Evolutionary conservation across 1,139 yeast genomes (phyloP), one percentile per base, ranked within the genome.

Genomic region (Candida sp.): DNA sequence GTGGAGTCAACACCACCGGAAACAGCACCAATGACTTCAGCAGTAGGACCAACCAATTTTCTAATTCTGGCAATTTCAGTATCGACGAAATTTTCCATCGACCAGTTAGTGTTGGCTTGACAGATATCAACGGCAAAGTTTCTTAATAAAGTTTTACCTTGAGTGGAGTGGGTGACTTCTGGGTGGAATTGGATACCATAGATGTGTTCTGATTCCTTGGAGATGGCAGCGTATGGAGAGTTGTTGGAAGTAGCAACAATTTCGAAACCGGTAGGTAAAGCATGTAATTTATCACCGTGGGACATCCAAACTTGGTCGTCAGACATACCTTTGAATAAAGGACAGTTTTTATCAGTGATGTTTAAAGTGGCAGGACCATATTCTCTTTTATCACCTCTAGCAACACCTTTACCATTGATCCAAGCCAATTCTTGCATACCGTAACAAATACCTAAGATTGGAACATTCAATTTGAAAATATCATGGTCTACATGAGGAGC

Each of bases 1-100:
- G 99, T 93, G 45, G 99, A 93, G 70, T 93, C 99, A 52, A 95
- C 99, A 75, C 99, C 99, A 61, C 99, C 99, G 48, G 97, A 88
- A 56, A 93, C 99, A 45, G 99, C 99, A 72, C 99, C 99, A 63
- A 93, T 93, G 52, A 95, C 99, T 72, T 93, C 98, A 46, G 97
- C 99, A 48, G 91, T 85, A 54, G 97, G 97, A 46, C 99, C 99
- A 54, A 93, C 97, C 57, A 91, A 77, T 49, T 81, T 77, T 69
- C 88, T 81, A 56, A 93, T 95, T 70, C 99, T 83, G 54, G 88
- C 83, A 58, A 93, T 90, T 75, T 95, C 99, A 50, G 97, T 89
- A 59, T 89, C 97, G 60, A 95, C 87, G 68, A 93, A 93, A 76
- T 93, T 95, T 72, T 87, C 89, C 99, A 93, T 93, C 51, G 93